These are phyloP conservation scores for Fusarium multiceps DNA, from an alignment of 2,329 filamentous ascomycete species.

Conservation along the genomic window DNA sequence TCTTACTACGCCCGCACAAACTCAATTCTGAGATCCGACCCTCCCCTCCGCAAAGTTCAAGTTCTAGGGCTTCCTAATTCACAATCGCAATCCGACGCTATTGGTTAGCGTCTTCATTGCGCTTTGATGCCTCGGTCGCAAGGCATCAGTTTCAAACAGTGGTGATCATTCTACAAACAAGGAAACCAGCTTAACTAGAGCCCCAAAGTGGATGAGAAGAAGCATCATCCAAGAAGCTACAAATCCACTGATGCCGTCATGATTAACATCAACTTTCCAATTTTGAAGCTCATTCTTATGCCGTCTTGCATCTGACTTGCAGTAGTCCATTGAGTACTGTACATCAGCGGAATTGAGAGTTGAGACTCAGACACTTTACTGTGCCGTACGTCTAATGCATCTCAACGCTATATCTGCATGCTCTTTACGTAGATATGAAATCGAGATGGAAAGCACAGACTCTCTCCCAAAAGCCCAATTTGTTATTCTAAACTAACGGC, in stretches of 20 bases:
- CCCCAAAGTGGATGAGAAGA: conserved; percentile 1
- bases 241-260: conserved; percentile 34
- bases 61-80: conserved; percentile 6
- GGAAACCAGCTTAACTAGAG: conserved; percentile 33
- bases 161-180: conserved; percentile 33
- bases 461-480: background rate
- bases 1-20: conserved; percentile 13
- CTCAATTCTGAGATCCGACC: conserved; percentile 21
- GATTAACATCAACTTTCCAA: conserved; percentile 19
- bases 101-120: conserved; percentile 22
- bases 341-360: background rate
- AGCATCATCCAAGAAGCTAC: conserved; percentile 18
- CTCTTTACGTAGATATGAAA: conserved; percentile 30
- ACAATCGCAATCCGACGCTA: background rate
- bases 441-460: conserved; percentile 5
- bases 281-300: background rate
- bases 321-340: conserved; percentile 7
- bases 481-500: background rate
- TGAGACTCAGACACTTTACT: conserved; percentile 6
- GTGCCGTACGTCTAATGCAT: conserved; percentile 1
- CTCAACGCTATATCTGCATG: conserved; percentile 24
- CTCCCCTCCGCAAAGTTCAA: conserved; percentile 13
- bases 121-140: conserved; percentile 34
- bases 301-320: background rate
- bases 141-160: conserved; percentile 26